Evolutionary conservation across 768 basidiomycete genomes (phyloP).

Genomic region (Pulveroboletus sp.): DNA sequence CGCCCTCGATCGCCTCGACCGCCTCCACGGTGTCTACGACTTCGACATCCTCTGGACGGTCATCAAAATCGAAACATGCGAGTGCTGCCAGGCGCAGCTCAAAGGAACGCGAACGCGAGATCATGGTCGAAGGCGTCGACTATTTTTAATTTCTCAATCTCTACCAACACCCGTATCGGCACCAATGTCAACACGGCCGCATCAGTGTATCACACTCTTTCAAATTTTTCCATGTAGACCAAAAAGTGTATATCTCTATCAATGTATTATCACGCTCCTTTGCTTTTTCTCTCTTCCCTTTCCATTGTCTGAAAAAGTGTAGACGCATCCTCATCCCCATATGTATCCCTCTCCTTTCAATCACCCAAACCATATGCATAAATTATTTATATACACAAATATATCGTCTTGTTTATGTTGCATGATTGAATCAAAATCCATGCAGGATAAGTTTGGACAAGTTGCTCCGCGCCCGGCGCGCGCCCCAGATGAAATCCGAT

Average conservation of each 20-base stretch:
- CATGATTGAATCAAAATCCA: too few species aligned
- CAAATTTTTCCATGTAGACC: too few species aligned
- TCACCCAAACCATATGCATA: background rate
- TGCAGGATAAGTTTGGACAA: too few species aligned
- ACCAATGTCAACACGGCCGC: too few species aligned
- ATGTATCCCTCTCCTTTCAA: background rate
- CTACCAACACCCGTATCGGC: too few species aligned
- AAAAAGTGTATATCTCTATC: too few species aligned
- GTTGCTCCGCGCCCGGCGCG: too few species aligned
- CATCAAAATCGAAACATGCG: slow-evolving; percentile 6
- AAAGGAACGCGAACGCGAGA: background rate
- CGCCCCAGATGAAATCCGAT: too few species aligned
- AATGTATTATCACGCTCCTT: background rate
- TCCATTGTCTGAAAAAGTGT: background rate
- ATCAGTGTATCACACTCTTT: too few species aligned
- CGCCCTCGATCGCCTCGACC: too few species aligned
- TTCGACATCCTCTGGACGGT: slow-evolving; percentile 2
- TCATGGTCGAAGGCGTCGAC: slow-evolving; percentile 29
- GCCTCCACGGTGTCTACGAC: too few species aligned
- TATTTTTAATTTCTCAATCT: slow-evolving; percentile 24
- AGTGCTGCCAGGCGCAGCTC: background rate
- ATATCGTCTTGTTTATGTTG: background rate
- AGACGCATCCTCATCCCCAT: slow-evolving; percentile 1
- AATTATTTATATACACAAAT: background rate
- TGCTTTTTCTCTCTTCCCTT: background rate